A percentile compares a stretch with the other conserved stretches of the same genome.
These are phyloP conservation scores for Lentinula novae-zelandiae DNA, from an alignment of 1,284 basidiomycete genomes.

Conservation along the genomic window DNA sequence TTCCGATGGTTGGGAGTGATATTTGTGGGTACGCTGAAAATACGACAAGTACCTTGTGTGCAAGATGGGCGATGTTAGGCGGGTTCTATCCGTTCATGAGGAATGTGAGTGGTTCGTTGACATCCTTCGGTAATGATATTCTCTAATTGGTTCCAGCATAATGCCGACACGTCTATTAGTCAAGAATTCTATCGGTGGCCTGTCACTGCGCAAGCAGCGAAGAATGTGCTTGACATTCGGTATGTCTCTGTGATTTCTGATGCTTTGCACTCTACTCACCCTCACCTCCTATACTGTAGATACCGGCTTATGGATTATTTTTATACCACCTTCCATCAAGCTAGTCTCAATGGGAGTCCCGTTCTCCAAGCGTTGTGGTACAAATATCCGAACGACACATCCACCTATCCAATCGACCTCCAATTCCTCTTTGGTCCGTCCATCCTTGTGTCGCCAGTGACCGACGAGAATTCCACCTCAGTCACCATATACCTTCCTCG, in stretches of 20 bases:
- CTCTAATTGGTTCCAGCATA: slow-evolving; percentile 40
- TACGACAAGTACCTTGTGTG: slow-evolving; percentile 62
- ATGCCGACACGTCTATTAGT: slow-evolving; percentile 44
- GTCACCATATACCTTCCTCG: slow-evolving; percentile 61
- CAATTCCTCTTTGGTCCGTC: slow-evolving; percentile 70
- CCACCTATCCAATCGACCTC: slow-evolving; percentile 57
- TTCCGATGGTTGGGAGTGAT: slow-evolving; percentile 70
- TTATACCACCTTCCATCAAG: slow-evolving; percentile 66
- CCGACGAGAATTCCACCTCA: slow-evolving; percentile 55
- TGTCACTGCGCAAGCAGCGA: slow-evolving; percentile 53
- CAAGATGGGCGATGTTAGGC: slow-evolving; percentile 66
- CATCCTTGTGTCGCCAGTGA: slow-evolving; percentile 67
- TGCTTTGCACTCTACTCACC: neutral
- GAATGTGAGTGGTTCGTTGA: slow-evolving; percentile 39
- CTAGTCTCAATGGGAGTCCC: slow-evolving; percentile 56
- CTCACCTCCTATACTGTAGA: slow-evolving; percentile 24
- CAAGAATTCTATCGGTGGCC: slow-evolving; percentile 74
- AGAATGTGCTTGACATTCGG: slow-evolving; percentile 58
- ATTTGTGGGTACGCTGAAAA: slow-evolving; percentile 60
- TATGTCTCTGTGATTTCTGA: slow-evolving; percentile 20
- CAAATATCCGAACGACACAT: slow-evolving; percentile 58
- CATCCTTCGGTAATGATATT: neutral
- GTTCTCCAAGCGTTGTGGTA: slow-evolving; percentile 61
- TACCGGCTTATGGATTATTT: slow-evolving; percentile 71
- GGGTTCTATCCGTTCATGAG: slow-evolving; percentile 74